These are phyloP conservation scores for Lactarius hatsudake DNA, from an alignment of 768 basidiomycete genomes.

Conservation along the genomic window DNA sequence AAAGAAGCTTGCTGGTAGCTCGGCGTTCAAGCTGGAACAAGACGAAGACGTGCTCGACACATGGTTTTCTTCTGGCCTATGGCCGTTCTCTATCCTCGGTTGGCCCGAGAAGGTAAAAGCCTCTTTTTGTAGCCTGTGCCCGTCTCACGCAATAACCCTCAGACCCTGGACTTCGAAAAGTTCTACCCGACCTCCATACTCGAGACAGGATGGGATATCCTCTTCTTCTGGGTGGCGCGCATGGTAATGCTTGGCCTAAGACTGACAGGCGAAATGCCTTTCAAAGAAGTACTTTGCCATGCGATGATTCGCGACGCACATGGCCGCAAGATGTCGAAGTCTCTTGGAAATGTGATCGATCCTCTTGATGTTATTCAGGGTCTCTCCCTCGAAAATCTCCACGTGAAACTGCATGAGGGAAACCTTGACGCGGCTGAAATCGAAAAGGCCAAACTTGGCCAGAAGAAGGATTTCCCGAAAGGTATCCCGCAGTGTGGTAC, in stretches of 20 bases:
- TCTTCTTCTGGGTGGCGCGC: constrained; percentile 99
- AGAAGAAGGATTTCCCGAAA: constrained; percentile 99
- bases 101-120: constrained; percentile 85
- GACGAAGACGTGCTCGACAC: constrained; percentile 98
- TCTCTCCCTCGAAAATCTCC: constrained; percentile 70
- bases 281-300: constrained; percentile 94
- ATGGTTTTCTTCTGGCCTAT: constrained; percentile 97
- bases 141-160: constrained; percentile 20
- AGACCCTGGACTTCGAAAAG: constrained; percentile 73
- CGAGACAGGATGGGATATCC: constrained; percentile 98
- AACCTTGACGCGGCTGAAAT: constrained; percentile 95
- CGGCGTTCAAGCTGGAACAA: constrained; percentile 75
- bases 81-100: constrained; percentile 97
- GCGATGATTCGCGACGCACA: constrained; percentile 99
- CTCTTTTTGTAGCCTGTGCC: not conserved
- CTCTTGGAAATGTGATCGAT: constrained; percentile 96
- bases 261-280: constrained; percentile 89
- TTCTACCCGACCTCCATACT: constrained; percentile 91
- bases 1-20: constrained; percentile 61
- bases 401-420: constrained; percentile 82
- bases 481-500: constrained; percentile 99
- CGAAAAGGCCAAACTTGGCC: constrained; percentile 83
- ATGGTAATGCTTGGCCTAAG: constrained; percentile 93
- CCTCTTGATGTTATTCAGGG: constrained; percentile 95
- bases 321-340: constrained; percentile 98